These are phyloP conservation scores for Diospyros lotus DNA, from an alignment of 148 eudicot species.

Conservation along the genomic window DNA sequence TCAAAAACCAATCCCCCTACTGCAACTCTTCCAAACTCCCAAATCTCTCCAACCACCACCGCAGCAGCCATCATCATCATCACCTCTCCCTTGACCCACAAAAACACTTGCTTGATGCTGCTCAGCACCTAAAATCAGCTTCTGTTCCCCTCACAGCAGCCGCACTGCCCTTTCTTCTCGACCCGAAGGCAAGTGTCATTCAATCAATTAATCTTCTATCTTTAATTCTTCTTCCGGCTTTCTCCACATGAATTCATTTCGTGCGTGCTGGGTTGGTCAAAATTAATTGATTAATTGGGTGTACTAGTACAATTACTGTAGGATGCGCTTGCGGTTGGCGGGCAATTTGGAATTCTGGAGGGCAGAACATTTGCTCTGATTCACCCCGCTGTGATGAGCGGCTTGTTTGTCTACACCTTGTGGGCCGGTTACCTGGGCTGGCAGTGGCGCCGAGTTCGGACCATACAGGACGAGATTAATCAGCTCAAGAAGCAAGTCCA, in stretches of 20 bases:
- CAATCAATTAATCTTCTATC: background rate
- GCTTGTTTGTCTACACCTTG: conserved; percentile 64
- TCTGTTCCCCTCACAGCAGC: conserved; percentile 56
- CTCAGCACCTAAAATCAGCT: conserved; percentile 30
- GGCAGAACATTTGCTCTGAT: conserved; percentile 72
- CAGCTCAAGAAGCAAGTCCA: conserved; percentile 89
- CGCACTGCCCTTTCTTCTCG: conserved; percentile 56
- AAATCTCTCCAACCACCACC: conserved; percentile 6
- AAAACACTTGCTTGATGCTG: conserved; percentile 5
- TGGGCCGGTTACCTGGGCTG: conserved; percentile 96
- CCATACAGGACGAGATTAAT: conserved; percentile 67
- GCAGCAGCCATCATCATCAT: background rate
- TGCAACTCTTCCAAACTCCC: conserved; percentile 4
- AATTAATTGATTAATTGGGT: background rate
- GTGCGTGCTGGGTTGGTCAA: background rate
- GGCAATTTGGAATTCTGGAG: conserved; percentile 85
- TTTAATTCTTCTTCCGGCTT: background rate
- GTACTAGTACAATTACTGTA: conserved; percentile 16
- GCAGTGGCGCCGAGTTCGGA: conserved; percentile 93
- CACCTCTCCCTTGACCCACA: conserved; percentile 4
- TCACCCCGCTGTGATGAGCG: conserved; percentile 81
- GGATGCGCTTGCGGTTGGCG: conserved; percentile 90
- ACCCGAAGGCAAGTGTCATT: conserved; percentile 36
- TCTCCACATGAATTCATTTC: background rate
- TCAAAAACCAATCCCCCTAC: background rate